Percentiles rank a stretch among this genome's conserved stretches.
phyloP scores from a whole-genome alignment of 2,329 filamentous ascomycete species.

The Thermochaetoides dissita region DNA sequence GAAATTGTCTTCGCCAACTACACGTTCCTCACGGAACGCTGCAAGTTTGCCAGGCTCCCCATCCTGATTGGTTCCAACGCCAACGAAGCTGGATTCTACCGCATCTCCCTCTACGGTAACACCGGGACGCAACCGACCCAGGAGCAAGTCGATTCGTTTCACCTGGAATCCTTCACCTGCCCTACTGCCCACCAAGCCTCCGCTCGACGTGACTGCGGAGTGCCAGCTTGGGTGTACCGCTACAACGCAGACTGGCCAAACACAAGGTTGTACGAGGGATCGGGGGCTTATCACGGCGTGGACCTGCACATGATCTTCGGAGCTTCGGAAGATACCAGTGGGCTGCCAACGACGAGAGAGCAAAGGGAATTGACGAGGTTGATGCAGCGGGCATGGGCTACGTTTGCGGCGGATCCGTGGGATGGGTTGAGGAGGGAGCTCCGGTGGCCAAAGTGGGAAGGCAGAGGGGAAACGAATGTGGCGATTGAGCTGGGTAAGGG shows the following conservation, averaged over 20 bases:
- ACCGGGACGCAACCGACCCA: slow-evolving; percentile 24
- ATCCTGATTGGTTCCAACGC: slow-evolving; percentile 29
- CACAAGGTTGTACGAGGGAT: slow-evolving; percentile 28
- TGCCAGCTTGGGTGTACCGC: slow-evolving; percentile 31
- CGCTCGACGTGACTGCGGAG: slow-evolving; percentile 20
- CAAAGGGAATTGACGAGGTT: slow-evolving; percentile 21
- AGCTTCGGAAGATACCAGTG: slow-evolving; percentile 25
- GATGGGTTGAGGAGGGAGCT: slow-evolving; percentile 20
- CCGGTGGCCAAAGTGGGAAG: slow-evolving; percentile 24
- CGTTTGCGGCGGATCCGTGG: slow-evolving; percentile 25
- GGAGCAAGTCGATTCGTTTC: slow-evolving; percentile 24
- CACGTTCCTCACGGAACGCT: slow-evolving; percentile 18
- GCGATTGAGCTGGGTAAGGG: slow-evolving; percentile 17
- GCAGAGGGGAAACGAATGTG: slow-evolving; percentile 8
- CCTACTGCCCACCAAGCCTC: slow-evolving; percentile 26
- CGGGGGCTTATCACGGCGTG: slow-evolving; percentile 34
- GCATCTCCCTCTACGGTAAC: slow-evolving; percentile 26
- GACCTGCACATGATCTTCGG: slow-evolving; percentile 35
- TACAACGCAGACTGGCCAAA: slow-evolving; percentile 37
- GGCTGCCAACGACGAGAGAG: slow-evolving; percentile 18
- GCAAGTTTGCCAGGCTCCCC: slow-evolving; percentile 27
- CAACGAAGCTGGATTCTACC: slow-evolving; percentile 34
- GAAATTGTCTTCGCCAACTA: slow-evolving; percentile 29
- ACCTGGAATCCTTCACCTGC: slow-evolving; percentile 32
- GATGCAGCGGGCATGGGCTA: slow-evolving; percentile 28